Evolutionary conservation across 768 basidiomycete species (phyloP).

Genomic region (Agaricus subrufescens): DNA sequence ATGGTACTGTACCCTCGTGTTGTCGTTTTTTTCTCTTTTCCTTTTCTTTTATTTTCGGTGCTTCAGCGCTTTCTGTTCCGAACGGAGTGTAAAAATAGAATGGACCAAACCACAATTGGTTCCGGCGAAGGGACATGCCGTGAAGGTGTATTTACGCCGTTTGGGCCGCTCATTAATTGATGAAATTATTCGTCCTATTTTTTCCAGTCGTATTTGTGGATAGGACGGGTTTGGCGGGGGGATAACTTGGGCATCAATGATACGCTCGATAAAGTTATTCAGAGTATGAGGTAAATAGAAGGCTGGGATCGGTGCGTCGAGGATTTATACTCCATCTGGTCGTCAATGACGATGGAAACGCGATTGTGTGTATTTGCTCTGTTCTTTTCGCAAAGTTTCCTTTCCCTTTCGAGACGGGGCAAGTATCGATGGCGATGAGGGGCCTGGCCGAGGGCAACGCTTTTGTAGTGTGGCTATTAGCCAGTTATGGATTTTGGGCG

Average conservation of each 20-base stretch:
- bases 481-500: background rate
- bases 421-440: background rate
- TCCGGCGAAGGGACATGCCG: too few relatives aligned
- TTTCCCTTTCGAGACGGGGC: too few relatives aligned
- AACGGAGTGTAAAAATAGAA: too few relatives aligned
- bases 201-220: too few relatives aligned
- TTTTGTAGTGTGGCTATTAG: background rate
- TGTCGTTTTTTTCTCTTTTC: too few relatives aligned
- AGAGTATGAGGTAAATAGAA: background rate
- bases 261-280: conserved; percentile 7
- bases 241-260: background rate
- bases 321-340: conserved; percentile 1
- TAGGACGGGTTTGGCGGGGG: background rate
- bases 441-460: background rate
- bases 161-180: too few relatives aligned
- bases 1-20: too few relatives aligned
- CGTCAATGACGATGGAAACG: conserved; percentile 5
- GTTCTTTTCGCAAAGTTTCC: background rate
- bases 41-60: too few relatives aligned
- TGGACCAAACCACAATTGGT: too few relatives aligned
- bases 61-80: too few relatives aligned
- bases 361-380: background rate
- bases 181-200: too few relatives aligned
- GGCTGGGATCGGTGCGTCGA: background rate
- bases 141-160: too few relatives aligned